Evolutionary conservation across 495 filamentous ascomycete species (phyloP), one percentile per base, ranked within the genome.

Genomic region (Penicillium parvum): DNA sequence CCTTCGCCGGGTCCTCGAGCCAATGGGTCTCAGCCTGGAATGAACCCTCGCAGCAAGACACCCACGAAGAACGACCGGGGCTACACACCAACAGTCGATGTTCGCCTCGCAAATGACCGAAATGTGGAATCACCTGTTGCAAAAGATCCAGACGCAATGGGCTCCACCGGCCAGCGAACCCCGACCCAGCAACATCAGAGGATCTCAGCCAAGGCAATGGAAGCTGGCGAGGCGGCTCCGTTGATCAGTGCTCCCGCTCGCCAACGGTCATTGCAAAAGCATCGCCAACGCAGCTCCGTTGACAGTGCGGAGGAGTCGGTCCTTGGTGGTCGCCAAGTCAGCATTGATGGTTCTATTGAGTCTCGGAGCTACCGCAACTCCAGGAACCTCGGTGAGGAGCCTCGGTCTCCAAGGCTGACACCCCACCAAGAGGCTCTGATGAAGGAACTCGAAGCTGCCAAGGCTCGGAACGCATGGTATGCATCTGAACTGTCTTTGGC

Each of bases 381-480:
- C 1, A 63, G 59, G 32, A 63, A 43, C 10, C 40, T 64, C 0
- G 67, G 49, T 8, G 70, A 75, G 16, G 71, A 73, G 40, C 71
- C 71, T 36, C 58, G 67, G 4, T 74, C 69, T 12, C 71, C 71
- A 7, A 53, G 62, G 25, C 40, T 74, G 37, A 74, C 65, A 5
- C 61, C 72, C 12, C 70, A 72, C 29, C 71, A 76, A 43, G 71
- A 76, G 55, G 66, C 73, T 0, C 55, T 92, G 30, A 68, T 86
- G 16, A 85, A 88, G 55, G 94, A 97, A 48, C 74, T 99, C 4
- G 90, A 97, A 55, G 67, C 79, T 3, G 72, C 82, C 7, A 88
- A 85, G 57, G 87, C 82, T 50, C 82, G 84, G 17, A 97, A 95
- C 61, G 90, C 91, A 1, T 99, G 92, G 92, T 96, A 92, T 65